A percentile compares a stretch with the other conserved stretches of the same genome.
These are phyloP conservation scores for Candida saitoana DNA, from an alignment of 805 yeast genomes.

Conservation along the genomic window DNA sequence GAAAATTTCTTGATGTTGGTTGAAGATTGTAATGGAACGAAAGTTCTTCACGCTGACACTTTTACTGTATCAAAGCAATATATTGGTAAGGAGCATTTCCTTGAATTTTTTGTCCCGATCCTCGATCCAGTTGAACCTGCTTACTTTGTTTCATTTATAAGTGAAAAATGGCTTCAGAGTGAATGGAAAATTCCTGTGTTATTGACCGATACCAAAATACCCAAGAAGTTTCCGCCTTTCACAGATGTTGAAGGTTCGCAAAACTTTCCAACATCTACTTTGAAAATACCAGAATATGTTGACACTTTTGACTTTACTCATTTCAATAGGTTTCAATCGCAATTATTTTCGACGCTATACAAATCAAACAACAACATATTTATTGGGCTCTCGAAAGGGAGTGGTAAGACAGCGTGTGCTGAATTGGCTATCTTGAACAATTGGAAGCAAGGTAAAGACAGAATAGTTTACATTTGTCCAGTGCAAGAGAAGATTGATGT, in stretches of 20 bases:
- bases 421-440: conserved; percentile 69
- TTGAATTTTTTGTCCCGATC: conserved; percentile 65
- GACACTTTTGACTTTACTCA: conserved; percentile 42
- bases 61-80: conserved; percentile 49
- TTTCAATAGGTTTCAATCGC: conserved; percentile 76
- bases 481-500: conserved; percentile 51
- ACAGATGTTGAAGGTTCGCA: conserved; percentile 54
- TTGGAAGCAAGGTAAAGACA: conserved; percentile 67
- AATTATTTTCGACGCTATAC: conserved; percentile 58
- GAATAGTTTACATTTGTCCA: conserved; percentile 72
- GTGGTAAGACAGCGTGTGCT: conserved; percentile 69
- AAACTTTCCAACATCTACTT: conserved; percentile 44
- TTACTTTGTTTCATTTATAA: conserved; percentile 65
- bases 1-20: conserved; percentile 69
- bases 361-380: conserved; percentile 56
- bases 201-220: conserved; percentile 48
- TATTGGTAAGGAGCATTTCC: conserved; percentile 48
- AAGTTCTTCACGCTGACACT: conserved; percentile 55
- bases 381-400: conserved; percentile 70
- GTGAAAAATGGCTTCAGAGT: conserved; percentile 85
- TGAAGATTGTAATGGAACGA: conserved; percentile 82
- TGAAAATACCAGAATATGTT: conserved; percentile 47
- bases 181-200: conserved; percentile 59
- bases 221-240: conserved; percentile 61
- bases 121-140: conserved; percentile 61